Evolutionary conservation across 345 rosid species (phyloP), one percentile per base, ranked within the genome.

Genomic region (Pugionium dolabratum): DNA sequence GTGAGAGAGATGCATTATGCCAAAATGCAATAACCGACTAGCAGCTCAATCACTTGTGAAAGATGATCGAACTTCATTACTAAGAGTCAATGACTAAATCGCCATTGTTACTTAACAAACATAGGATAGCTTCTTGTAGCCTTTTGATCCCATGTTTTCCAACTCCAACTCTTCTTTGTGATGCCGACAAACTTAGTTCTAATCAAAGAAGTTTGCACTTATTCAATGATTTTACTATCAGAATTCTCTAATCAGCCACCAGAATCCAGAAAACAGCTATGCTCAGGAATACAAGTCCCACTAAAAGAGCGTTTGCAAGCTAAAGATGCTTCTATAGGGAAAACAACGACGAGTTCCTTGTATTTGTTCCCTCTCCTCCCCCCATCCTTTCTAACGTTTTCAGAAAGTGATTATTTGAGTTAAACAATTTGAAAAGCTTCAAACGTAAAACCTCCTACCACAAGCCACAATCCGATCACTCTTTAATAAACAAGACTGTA

Each of bases 231-330:
- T 40, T 9, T 6, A 54, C 35, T 45, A 11, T n/a, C 5, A 28
- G 10, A 44, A 44, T 53, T 46, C 9, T 44, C 34, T 44, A 45
- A n/a, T 70, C 41, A 25, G 11, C 54, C 6, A 54, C 9, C 68
- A 61, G 49, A 70, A 29, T 7, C 35, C 10, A 46, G 51, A 28
- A 70, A 70, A 9, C 34, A 70, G 57, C 56, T 62, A 37, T 30
- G 46, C n/a, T 37, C 25, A 7, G 27, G 3, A 43, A 61, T 2
- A 9, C 6, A 54, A 54, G 26, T 46, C 44, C 18, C 41, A 53
- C 7, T 18, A 43, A 60, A 26, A 4, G 7, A 51, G 26, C 1
- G 11, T 69, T 7, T 7, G 40, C 44, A 9, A 50, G 36, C 56
- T 47, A 27, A 28, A 62, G 4, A 27, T 3, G 64, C 1, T 25